Base-by-base conservation (phyloP, 2,329 filamentous ascomycete species). In the Ophiobolus disseminans region DNA sequence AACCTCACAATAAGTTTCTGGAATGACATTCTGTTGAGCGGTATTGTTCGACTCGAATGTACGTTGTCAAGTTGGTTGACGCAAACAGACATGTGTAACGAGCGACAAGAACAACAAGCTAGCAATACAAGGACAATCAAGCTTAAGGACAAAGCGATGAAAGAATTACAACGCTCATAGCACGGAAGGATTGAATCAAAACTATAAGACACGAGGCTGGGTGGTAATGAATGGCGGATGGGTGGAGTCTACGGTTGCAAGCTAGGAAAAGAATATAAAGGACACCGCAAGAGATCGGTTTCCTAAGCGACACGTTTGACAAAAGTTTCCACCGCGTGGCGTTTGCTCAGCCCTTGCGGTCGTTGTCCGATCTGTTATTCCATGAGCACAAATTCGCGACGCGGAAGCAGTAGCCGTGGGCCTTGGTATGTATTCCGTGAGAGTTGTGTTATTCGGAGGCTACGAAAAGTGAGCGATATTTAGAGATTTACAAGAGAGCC, bases 281-380 rank as follows among this genome's bases (percentile, higher is more conserved):
- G 45, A 52, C 38, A 23, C 34, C 42, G 45, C 35, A 49, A 60
- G 47, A 58, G 53, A 45, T 48, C 49, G 40, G 49, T 59, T 58
- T 58, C 53, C 57, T 49, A 57, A 63, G 56, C 50, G 58, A 61
- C 51, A 55, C 42, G 37, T 42, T 52, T 52, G 40, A 57, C 49
- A 56, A 32, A 45, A 45, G 35, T 50, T 48, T 49, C 31, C 20
- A 36, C 45, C 53, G 44, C 47, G 50, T 58, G 55, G 55, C 45
- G 52, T 35, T 55, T 32, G 32, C 32, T 47, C 54, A 69, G 66
- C 70, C 68, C 68, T 71, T 72, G 60, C 68, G 52, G 54, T 35
- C 54, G 65, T 60, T 62, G 41, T 48, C 47, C 48, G 50, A 20
- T 56, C 54, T 58, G 45, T 50, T 60, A 66, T 73, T 71, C 66